Evolutionary conservation across 1,284 basidiomycete species (phyloP), one percentile per base, ranked within the genome.

Genomic region (Puccinia triticina): DNA sequence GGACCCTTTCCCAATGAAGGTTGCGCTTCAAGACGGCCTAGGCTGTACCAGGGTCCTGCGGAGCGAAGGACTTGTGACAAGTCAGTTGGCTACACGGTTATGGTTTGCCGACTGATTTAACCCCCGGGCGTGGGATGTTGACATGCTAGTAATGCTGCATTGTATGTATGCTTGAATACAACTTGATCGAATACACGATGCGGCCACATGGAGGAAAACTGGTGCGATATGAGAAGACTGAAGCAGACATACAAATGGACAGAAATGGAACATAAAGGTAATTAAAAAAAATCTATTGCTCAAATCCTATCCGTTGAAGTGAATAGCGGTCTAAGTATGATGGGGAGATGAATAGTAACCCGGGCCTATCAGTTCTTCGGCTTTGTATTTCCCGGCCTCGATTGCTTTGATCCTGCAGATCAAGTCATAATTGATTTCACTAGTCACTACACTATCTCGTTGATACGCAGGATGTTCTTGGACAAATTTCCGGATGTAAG

Each of bases 341-440:
- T 32, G 21, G 4, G 23, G 66, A 40, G 66, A 23, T 37, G 46
- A 55, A 57, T 37, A 74, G 37, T 82, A 82, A 10, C 61, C 72
- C 26, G 37, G 29, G 5, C 72, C 72, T 32, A 82, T 46, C 16
- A 82, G 59, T 50, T 75, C 80, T 32, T 82, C 72, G 12, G 72
- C 80, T 48, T 43, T 50, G 83, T 84, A 61, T 83, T 84, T 50
- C 83, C 88, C 83, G 78, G 84, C 85, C 87, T 88, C 85, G 64
- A 99, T 93, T 86, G 94, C 91, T 87, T 99, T 96, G n/a, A 98
- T 88, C 10, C 94, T 93, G 75, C 92, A 90, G 87, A 98, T 90
- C 59, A 99, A 90, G 88, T 99, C 97, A 87, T 96, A 97, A 86
- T 96, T 98, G 86, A 99, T 94, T 88, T 93, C 92, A 86, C 94